Conservation (phyloP, 1,284 basidiomycete genomes). For the Hypsizygus ulmarius region DNA sequence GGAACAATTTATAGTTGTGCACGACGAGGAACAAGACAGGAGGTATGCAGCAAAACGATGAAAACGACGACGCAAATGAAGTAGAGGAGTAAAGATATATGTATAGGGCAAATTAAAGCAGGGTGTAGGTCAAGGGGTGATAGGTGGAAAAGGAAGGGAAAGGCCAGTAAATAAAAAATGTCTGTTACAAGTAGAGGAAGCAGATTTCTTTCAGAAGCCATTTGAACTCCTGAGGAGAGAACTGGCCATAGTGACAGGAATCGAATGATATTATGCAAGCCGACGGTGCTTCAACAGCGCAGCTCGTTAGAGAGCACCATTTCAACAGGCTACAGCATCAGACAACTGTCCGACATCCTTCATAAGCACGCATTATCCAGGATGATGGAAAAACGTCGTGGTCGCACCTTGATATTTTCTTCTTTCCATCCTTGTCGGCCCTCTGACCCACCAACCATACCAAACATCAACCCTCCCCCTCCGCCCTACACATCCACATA, state of each 20-base stretch:
- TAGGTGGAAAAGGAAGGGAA: constrained; percentile 12
- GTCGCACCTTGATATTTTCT: constrained; percentile 29
- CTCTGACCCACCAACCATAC: constrained; percentile 15
- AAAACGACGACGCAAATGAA: constrained; percentile 21
- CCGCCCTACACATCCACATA: constrained; percentile 79
- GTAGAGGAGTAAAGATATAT: constrained; percentile 10
- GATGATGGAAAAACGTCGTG: background rate
- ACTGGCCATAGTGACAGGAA: constrained; percentile 1
- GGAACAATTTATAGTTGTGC: constrained; percentile 21
- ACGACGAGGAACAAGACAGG: constrained; percentile 16
- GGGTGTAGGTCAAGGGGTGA: constrained; percentile 13
- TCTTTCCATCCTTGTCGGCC: constrained; percentile 22
- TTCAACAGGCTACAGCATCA: constrained; percentile 22
- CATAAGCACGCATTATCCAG: background rate
- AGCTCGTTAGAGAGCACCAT: constrained; percentile 22
- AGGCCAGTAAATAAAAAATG: constrained; percentile 15
- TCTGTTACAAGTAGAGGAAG: constrained; percentile 12
- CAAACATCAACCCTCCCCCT: constrained; percentile 11
- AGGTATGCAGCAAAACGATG: constrained; percentile 24
- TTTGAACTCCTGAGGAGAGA: background rate
- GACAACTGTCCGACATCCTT: constrained; percentile 6
- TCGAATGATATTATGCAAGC: constrained; percentile 6
- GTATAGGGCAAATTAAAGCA: constrained; percentile 17
- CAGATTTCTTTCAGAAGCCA: constrained; percentile 6
- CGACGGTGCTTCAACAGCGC: constrained; percentile 31